Evolutionary conservation across 2,329 filamentous ascomycete species (phyloP).

Genomic region (Neonectria punicea): DNA sequence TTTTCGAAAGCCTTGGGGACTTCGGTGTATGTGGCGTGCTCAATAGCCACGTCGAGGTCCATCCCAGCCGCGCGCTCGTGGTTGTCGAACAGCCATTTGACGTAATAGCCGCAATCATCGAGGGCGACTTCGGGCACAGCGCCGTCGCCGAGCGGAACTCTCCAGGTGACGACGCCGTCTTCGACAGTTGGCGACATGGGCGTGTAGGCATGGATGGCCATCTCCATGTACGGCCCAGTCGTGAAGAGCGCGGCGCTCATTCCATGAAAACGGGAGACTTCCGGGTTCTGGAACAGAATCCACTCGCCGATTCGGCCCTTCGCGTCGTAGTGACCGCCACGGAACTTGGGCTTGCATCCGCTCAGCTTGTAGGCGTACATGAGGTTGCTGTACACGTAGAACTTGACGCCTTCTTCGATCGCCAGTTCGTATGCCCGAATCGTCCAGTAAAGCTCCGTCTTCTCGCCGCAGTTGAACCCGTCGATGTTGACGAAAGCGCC

Average conservation of each 20-base stretch:
- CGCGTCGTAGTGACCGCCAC: no score
- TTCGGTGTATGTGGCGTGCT: constrained; percentile 4
- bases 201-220: background rate
- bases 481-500: no score
- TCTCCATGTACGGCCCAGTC: constrained; percentile 24
- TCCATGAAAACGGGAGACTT: background rate
- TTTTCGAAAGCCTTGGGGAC: constrained; percentile 20
- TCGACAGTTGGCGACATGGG: background rate
- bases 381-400: no score
- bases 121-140: constrained; percentile 15
- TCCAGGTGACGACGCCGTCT: constrained; percentile 26
- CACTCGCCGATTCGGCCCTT: constrained; percentile 58
- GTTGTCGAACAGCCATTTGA: constrained; percentile 22
- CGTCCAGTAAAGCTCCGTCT: no score
- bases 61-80: constrained; percentile 4
- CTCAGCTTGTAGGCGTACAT: no score
- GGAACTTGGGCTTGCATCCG: no score
- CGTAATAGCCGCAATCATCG: constrained; percentile 30
- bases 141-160: constrained; percentile 13
- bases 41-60: constrained; percentile 21
- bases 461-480: no score
- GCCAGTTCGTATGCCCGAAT: no score
- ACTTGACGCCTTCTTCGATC: no score
- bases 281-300: constrained; percentile 51
- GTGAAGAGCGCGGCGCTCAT: constrained; percentile 18